phyloP scores from a whole-genome alignment of 371 early-diverging fungal genomes.

The Actinomucor elegans region DNA sequence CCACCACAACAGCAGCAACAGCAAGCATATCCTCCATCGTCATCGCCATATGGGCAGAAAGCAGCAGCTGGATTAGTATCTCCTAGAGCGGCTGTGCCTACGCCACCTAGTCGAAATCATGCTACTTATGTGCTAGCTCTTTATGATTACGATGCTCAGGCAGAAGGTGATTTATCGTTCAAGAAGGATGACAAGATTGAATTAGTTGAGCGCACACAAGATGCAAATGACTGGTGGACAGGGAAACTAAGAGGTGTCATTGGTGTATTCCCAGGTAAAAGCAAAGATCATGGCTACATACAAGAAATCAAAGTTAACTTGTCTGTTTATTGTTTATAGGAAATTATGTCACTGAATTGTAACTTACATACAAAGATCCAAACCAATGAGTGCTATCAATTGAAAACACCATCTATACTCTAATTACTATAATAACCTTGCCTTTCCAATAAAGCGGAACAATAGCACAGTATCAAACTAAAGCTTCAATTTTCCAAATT shows the following conservation, averaged over 20 bases:
- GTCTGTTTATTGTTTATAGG: slow-evolving; percentile 2
- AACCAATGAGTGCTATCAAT: no score
- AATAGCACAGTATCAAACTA: no score
- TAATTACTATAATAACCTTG: no score
- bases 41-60: background rate
- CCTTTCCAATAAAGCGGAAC: no score
- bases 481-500: no score
- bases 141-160: slow-evolving; percentile 73
- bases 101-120: slow-evolving; percentile 1
- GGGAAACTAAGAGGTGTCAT: slow-evolving; percentile 58
- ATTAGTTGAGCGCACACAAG: slow-evolving; percentile 55
- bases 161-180: slow-evolving; percentile 71
- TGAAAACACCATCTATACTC: no score
- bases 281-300: background rate
- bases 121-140: slow-evolving; percentile 49
- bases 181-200: slow-evolving; percentile 68
- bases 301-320: background rate
- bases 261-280: slow-evolving; percentile 75
- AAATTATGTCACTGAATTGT: slow-evolving; percentile 31
- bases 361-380: no score
- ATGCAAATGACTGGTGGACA: slow-evolving; percentile 77
- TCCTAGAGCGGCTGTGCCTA: background rate
- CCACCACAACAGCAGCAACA: slow-evolving; percentile 5
- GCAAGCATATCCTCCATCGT: background rate
- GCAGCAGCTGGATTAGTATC: background rate